Conservation (phyloP, 148 eudicot species). For the Persicaria tinctoria region DNA sequence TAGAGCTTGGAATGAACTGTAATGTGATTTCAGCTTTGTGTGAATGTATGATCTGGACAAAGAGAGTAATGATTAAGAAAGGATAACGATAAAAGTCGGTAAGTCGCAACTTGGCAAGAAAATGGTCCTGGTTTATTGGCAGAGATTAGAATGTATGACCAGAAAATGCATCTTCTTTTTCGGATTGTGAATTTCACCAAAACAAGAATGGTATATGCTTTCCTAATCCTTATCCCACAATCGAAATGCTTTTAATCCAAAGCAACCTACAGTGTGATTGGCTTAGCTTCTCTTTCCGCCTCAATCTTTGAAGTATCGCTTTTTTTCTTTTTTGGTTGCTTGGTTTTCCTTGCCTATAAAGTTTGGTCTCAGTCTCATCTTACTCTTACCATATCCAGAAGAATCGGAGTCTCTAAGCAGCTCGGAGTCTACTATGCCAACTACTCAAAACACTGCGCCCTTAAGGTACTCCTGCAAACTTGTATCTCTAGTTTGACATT, state of each 20-base stretch:
- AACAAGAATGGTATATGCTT: slow-evolving; percentile 5
- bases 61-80: not conserved
- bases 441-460: slow-evolving; percentile 3
- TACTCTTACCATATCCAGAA: not conserved
- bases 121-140: not conserved
- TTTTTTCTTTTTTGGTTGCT: not conserved
- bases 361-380: slow-evolving; percentile 1
- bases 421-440: slow-evolving; percentile 7
- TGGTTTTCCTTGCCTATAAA: not conserved
- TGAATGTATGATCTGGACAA: not conserved
- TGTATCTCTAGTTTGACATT: not conserved
- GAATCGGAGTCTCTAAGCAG: not conserved
- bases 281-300: not conserved
- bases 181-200: not conserved
- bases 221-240: not conserved
- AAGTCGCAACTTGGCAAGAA: not conserved
- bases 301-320: not conserved
- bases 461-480: slow-evolving; percentile 4
- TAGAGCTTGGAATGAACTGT: not conserved
- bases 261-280: not conserved
- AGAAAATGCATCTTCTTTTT: slow-evolving; percentile 1
- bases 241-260: not conserved
- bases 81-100: not conserved
- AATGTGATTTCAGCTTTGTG: not conserved
- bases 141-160: slow-evolving; percentile 4